Evolutionary conservation across 371 early-diverging fungal genomes (phyloP).

Genomic region (Encephalitozoon hellem): DNA sequence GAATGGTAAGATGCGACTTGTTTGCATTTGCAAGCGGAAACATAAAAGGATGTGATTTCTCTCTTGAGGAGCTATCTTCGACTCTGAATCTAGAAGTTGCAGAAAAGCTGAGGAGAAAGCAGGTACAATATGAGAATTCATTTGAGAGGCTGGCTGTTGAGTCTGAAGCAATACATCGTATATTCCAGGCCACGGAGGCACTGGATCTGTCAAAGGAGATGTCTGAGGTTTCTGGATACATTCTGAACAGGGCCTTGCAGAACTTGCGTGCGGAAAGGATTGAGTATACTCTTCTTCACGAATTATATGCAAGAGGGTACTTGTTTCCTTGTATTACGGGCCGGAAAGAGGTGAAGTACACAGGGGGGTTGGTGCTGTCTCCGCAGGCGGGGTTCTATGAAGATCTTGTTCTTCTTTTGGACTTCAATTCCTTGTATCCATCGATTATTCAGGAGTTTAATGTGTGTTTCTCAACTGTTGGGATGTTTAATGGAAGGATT

Average conservation of each 20-base stretch:
- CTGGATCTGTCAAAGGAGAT: conserved; percentile 56
- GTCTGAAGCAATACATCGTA: conserved; percentile 28
- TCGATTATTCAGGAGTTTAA: conserved; percentile 99
- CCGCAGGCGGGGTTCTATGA: conserved; percentile 93
- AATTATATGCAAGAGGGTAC: conserved; percentile 65
- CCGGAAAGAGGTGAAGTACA: conserved; percentile 77
- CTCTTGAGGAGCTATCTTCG: conserved; percentile 40
- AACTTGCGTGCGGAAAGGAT: conserved; percentile 93
- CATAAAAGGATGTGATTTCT: conserved; percentile 50
- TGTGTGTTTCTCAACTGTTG: conserved; percentile 94
- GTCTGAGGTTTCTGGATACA: conserved; percentile 55
- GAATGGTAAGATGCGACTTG: conserved; percentile 45
- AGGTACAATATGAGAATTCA: not conserved
- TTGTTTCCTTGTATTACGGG: conserved; percentile 61
- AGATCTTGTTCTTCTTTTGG: conserved; percentile 81
- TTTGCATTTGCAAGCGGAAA: conserved; percentile 33
- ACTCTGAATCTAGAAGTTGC: not conserved
- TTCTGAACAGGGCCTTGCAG: conserved; percentile 66
- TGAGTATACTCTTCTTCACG: conserved; percentile 88
- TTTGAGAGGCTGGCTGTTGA: not conserved
- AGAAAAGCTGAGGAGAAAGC: not conserved
- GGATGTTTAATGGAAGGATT: conserved; percentile 46
- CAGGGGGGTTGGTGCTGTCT: conserved; percentile 94
- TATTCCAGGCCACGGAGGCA: conserved; percentile 45
- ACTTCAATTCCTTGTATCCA: conserved; percentile 99